Evolutionary conservation across 2,329 filamentous ascomycete species (phyloP).

Genomic region (Leptographium procerum): DNA sequence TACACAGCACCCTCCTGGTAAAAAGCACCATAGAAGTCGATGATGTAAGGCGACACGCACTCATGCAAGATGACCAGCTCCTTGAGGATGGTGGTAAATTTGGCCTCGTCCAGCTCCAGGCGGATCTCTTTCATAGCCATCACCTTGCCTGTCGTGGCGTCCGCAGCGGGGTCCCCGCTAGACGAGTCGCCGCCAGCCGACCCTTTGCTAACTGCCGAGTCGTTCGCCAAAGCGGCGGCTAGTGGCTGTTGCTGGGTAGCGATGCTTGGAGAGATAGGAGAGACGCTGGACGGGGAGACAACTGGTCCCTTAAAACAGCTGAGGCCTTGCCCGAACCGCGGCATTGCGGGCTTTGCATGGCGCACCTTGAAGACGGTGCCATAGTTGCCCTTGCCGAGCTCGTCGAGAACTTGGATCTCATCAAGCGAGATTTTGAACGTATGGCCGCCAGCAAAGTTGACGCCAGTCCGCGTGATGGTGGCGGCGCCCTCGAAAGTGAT

Average conservation of each 20-base stretch:
- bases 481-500: slow-evolving; percentile 90
- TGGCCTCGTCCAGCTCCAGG: slow-evolving; percentile 88
- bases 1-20: slow-evolving; percentile 98
- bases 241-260: slow-evolving; percentile 20
- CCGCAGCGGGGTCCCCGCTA: not conserved
- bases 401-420: slow-evolving; percentile 84
- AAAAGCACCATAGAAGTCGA: slow-evolving; percentile 97
- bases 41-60: slow-evolving; percentile 89
- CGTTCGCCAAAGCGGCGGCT: slow-evolving; percentile 14
- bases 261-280: not conserved
- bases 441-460: slow-evolving; percentile 82
- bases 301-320: slow-evolving; percentile 30
- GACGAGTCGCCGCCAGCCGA: not conserved
- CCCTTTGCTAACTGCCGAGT: not conserved
- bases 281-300: not conserved
- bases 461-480: slow-evolving; percentile 75
- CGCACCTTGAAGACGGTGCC: slow-evolving; percentile 95
- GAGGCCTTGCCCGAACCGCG: slow-evolving; percentile 48
- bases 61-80: slow-evolving; percentile 93
- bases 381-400: slow-evolving; percentile 96
- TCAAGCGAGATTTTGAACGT: slow-evolving; percentile 92
- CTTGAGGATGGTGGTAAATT: slow-evolving; percentile 95
- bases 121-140: slow-evolving; percentile 99
- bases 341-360: slow-evolving; percentile 56
- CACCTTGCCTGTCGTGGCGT: slow-evolving; percentile 56